Percentiles rank a stretch among this genome's conserved stretches.
These are phyloP conservation scores for Chytriomyces sp. DNA, from an alignment of 192 early-diverging fungal species.

Conservation along the genomic window DNA sequence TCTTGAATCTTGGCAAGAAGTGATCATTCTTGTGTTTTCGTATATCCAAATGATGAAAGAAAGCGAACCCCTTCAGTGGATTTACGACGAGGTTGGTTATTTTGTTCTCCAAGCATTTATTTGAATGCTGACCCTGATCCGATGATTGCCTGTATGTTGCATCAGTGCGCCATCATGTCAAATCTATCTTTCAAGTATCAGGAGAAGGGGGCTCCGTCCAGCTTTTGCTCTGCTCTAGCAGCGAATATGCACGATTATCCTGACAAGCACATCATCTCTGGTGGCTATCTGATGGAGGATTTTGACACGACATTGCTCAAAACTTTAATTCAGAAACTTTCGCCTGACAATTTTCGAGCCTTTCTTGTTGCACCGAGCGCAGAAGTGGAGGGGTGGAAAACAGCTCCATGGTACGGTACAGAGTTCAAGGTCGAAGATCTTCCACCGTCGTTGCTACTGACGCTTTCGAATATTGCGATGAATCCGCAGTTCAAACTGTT, in stretches of 20 bases:
- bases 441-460: constrained; percentile 44
- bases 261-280: constrained; percentile 68
- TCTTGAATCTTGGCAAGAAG: constrained; percentile 73
- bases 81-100: constrained; percentile 75
- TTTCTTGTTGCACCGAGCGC: constrained; percentile 42
- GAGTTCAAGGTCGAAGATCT: constrained; percentile 76
- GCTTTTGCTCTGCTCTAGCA: constrained; percentile 69
- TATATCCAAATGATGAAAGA: constrained; percentile 82
- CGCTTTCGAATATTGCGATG: constrained; percentile 17
- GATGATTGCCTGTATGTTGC: neutral
- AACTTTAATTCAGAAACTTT: constrained; percentile 64
- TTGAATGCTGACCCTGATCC: neutral
- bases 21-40: constrained; percentile 80
- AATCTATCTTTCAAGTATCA: constrained; percentile 52
- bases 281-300: constrained; percentile 68
- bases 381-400: constrained; percentile 42
- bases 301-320: constrained; percentile 71
- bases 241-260: constrained; percentile 80
- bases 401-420: constrained; percentile 82
- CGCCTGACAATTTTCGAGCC: constrained; percentile 59
- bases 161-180: constrained; percentile 43
- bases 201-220: constrained; percentile 64
- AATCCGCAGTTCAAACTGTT: constrained; percentile 70
- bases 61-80: constrained; percentile 71
- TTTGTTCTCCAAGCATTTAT: neutral